Evolutionary conservation across 1,139 yeast species (phyloP), one percentile per base, ranked within the genome.

Genomic region (Entelexis sorbosivorans): DNA sequence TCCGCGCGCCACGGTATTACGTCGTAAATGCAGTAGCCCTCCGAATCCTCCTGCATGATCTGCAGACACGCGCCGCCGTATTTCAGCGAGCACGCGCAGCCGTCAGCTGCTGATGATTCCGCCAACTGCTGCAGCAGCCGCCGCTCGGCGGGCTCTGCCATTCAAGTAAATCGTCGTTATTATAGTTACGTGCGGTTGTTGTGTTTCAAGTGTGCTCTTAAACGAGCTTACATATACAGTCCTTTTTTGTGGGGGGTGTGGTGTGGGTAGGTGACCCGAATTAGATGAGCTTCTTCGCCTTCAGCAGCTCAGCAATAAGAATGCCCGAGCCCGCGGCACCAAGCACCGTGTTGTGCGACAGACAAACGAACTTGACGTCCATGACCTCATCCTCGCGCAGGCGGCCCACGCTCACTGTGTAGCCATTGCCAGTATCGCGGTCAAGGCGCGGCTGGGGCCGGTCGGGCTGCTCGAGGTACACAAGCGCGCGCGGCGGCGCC

Each of bases 311-410:
- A 48, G 95, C 98, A 68, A 93, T 91, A 68, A 91, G 79, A 56
- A 91, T 76, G 68, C 98, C 98, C n/a, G 97, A 85, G 64, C 99
- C 99, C 31, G 99, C 99, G 63, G 98, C 99, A 64, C 99, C 99
- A 60, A 91, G 85, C 62, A 91, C 78, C 53, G 99, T 91, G 74
- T 91, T 91, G 70, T 91, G 99, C 26, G 96, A 88, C 60, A 91
- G 74, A 31, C 88, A 93, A 53, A 91, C 96, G 89, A 91, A 91
- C 73, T 91, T 93, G 73, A 79, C 80, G 68, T 93, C 98, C 62
- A 91, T 75, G 13, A 91, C 87, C 17, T 95, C 87, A 66, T 91
- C 98, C 60, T 79, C 85, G 73, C 99, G 82, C 53, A 91, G 72
- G 70, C 98, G 79, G 52, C 99, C 99, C 50, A 93, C 96, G 48